Percentiles rank a stretch among this genome's conserved stretches.
Conservation (phyloP, 2,329 filamentous ascomycete genomes). For the Colletotrichum tropicale region DNA sequence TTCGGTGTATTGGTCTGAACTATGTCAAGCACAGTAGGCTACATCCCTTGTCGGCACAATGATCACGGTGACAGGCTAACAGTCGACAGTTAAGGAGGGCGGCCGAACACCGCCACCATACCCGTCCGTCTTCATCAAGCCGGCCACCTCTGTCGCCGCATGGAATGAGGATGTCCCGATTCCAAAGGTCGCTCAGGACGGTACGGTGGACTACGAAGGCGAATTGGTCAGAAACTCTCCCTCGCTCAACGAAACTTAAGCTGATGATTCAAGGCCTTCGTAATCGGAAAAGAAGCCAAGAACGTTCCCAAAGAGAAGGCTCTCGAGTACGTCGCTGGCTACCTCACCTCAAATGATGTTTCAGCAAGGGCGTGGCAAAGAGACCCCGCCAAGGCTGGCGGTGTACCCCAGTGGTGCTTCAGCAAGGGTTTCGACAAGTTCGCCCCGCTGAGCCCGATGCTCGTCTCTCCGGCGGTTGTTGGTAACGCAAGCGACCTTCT, state of each 20-base stretch:
- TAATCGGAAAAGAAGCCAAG: slow-evolving; percentile 59
- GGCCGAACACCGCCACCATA: slow-evolving; percentile 54
- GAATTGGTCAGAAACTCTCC: slow-evolving; percentile 38
- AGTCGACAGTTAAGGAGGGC: slow-evolving; percentile 50
- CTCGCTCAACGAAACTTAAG: no score
- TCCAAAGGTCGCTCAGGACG: slow-evolving; percentile 50
- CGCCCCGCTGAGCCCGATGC: slow-evolving; percentile 57
- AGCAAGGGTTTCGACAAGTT: slow-evolving; percentile 61
- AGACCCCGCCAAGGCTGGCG: slow-evolving; percentile 47
- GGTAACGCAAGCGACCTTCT: slow-evolving; percentile 30
- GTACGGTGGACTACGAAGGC: slow-evolving; percentile 53
- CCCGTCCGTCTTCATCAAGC: slow-evolving; percentile 58
- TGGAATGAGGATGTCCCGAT: slow-evolving; percentile 44
- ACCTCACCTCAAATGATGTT: slow-evolving; percentile 54
- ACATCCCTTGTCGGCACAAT: background rate
- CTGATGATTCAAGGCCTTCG: slow-evolving; percentile 37
- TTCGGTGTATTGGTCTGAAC: slow-evolving; percentile 40
- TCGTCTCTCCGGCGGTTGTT: slow-evolving; percentile 34
- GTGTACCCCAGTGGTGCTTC: slow-evolving; percentile 57
- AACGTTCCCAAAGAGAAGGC: slow-evolving; percentile 50
- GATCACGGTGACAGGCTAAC: background rate
- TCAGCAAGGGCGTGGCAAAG: slow-evolving; percentile 57
- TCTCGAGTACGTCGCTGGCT: slow-evolving; percentile 52
- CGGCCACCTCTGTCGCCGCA: slow-evolving; percentile 40
- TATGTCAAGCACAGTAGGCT: slow-evolving; percentile 39